Conservation (phyloP, 352 stramenopile genomes). For the Pseudoperonospora humuli region DNA sequence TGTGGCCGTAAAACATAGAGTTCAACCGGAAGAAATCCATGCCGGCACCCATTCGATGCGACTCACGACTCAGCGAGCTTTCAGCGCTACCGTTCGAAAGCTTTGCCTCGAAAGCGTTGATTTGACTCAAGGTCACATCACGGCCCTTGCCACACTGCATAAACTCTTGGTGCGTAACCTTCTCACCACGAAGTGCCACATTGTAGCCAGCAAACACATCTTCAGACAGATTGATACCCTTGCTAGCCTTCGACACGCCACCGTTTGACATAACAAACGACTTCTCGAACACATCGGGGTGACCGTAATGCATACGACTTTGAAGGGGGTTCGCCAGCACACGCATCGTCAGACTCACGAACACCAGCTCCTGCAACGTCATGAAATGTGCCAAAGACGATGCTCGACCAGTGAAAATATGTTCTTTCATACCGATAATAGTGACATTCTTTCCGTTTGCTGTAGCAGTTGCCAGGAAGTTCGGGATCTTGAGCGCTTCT, state of each 20-base stretch:
- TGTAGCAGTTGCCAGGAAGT: constrained; percentile 74
- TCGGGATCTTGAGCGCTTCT: constrained; percentile 85
- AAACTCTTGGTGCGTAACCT: constrained; percentile 79
- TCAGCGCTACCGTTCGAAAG: constrained; percentile 76
- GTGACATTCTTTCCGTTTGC: constrained; percentile 56
- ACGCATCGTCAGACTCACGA: constrained; percentile 81
- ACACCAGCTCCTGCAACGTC: constrained; percentile 83
- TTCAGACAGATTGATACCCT: constrained; percentile 86
- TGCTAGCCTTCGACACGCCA: constrained; percentile 79
- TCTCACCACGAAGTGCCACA: constrained; percentile 59
- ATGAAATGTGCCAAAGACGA: constrained; percentile 84
- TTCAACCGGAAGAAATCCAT: constrained; percentile 88
- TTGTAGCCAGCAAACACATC: constrained; percentile 88
- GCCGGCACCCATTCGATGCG: constrained; percentile 68
- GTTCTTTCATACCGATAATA: constrained; percentile 86
- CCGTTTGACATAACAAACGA: constrained; percentile 81
- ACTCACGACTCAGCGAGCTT: constrained; percentile 70
- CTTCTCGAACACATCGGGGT: constrained; percentile 87
- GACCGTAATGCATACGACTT: constrained; percentile 82
- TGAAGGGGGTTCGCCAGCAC: constrained; percentile 70
- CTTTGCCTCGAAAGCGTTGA: constrained; percentile 85
- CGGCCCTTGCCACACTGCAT: constrained; percentile 85
- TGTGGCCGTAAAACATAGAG: constrained; percentile 86
- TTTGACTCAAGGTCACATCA: constrained; percentile 84
- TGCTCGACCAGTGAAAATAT: constrained; percentile 83